A percentile compares a stretch with the other conserved stretches of the same genome.
Conservation (phyloP, 2,329 filamentous ascomycete species). For the Truncatella angustata region DNA sequence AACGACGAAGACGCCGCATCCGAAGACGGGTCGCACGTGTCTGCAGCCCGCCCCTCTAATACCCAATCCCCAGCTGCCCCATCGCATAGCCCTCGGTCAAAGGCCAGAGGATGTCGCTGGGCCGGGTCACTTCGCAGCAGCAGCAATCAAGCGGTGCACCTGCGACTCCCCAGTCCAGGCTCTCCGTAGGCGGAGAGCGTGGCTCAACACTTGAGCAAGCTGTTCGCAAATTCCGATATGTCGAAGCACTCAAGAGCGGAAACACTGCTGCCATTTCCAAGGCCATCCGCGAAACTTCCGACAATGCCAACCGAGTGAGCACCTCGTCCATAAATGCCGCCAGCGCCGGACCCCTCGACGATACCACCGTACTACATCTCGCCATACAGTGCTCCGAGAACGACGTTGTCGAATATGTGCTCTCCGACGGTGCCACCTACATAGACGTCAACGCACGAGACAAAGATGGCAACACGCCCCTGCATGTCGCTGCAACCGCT, state of each 20-base stretch:
- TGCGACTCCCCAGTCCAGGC: slow-evolving; percentile 28
- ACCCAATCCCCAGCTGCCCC: slow-evolving; percentile 10
- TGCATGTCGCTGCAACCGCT: slow-evolving; percentile 83
- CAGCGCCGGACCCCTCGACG: slow-evolving; percentile 56
- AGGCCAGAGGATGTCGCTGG: slow-evolving; percentile 11
- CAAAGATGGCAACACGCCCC: slow-evolving; percentile 88
- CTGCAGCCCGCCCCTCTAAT: not conserved
- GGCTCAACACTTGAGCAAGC: slow-evolving; percentile 77
- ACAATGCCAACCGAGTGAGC: slow-evolving; percentile 53
- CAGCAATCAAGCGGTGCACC: slow-evolving; percentile 9
- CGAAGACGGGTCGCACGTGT: slow-evolving; percentile 2
- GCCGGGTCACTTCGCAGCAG: slow-evolving; percentile 25
- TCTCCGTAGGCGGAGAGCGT: slow-evolving; percentile 38
- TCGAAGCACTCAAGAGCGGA: slow-evolving; percentile 86
- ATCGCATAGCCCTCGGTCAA: slow-evolving; percentile 15
- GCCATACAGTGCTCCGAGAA: slow-evolving; percentile 94
- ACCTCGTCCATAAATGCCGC: slow-evolving; percentile 50
- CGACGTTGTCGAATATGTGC: slow-evolving; percentile 89
- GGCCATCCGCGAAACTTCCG: slow-evolving; percentile 68
- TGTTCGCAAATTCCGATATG: slow-evolving; percentile 88
- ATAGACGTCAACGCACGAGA: slow-evolving; percentile 89
- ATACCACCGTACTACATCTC: slow-evolving; percentile 88
- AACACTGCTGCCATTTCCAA: slow-evolving; percentile 89
- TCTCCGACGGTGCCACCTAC: slow-evolving; percentile 66
- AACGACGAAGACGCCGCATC: slow-evolving; percentile 17